Base-by-base conservation (phyloP, 176 grass and related monocot species). In the Lolium rigidum region DNA sequence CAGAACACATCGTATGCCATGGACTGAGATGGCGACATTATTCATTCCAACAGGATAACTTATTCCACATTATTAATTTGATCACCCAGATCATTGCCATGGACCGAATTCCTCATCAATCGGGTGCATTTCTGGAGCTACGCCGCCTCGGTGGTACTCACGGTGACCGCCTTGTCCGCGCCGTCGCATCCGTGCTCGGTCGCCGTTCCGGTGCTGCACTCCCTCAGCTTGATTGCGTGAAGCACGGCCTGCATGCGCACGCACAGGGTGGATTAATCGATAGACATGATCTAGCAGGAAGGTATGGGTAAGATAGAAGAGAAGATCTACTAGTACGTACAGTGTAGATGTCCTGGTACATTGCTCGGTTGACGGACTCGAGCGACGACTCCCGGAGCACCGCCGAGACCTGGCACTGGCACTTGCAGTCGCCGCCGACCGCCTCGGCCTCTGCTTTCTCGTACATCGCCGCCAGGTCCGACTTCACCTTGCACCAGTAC, bases 401-500 rank as follows among this genome's bases (percentile, higher is more conserved):
- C 62, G 16, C 63, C 46, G 63, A 17, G 26, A 64, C 10, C 41
- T 51, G 9, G 46, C 44, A 81, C 2, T 63, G 0, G 38, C 77
- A 80, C 13, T 80, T 64, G 57, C 37, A 17, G 18, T 11, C 13
- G 57, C n/a, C 57, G 2, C 71, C 71, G 71, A 13, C 35, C 13
- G 3, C 78, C 60, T 6, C 44, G 0, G 7, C 16, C 14, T 65
- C 41, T 4, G 22, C 49, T 64, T 71, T 70, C 6, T 57, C 65
- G 12, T 68, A 68, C 64, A 68, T 68, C 64, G 31, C 64, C 28
- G 26, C 64, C 28, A 68, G 31, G 7, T 82, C 80, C 31, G 1
- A 6, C 65, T 70, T 71, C 3, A 82, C 66, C 20, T 71, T 71
- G 47, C 49, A 43, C 80, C 80, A 82, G 31, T 71, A 50, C 65